phyloP scores from a whole-genome alignment of 2,329 filamentous ascomycete genomes.

The Amesomyces nigricolor region DNA sequence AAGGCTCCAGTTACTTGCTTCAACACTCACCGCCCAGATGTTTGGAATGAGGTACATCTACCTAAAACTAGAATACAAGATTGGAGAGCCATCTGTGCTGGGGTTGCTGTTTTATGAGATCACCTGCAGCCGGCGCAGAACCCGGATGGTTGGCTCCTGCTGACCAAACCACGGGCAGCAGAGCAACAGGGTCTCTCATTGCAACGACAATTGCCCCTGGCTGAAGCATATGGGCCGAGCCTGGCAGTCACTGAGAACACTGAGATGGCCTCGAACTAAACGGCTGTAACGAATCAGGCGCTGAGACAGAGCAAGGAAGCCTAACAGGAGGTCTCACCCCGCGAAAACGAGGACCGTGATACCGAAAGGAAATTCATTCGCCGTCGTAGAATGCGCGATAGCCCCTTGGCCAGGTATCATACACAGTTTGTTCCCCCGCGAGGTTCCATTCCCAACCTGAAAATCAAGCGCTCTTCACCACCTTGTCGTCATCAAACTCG shows the following conservation, averaged over 20 bases:
- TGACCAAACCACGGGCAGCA: too few relatives aligned
- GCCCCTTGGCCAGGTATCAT: conserved; percentile 24
- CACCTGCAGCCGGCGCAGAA: too few relatives aligned
- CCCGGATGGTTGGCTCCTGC: too few relatives aligned
- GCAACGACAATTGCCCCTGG: too few relatives aligned
- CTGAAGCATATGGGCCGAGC: too few relatives aligned
- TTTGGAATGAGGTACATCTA: too few relatives aligned
- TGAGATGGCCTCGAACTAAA: too few relatives aligned
- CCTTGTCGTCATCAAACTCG: conserved; percentile 76
- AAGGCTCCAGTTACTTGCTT: background rate
- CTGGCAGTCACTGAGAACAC: too few relatives aligned
- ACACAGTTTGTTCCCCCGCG: conserved; percentile 19
- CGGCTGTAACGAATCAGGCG: conserved; percentile 11
- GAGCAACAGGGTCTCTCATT: too few relatives aligned
- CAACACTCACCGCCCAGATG: background rate
- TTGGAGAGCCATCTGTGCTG: too few relatives aligned
- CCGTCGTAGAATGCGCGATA: conserved; percentile 9
- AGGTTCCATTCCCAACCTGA: conserved; percentile 4
- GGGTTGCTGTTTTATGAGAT: too few relatives aligned
- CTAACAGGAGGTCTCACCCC: background rate
- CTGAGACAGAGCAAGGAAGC: conserved; percentile 9
- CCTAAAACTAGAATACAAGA: too few relatives aligned
- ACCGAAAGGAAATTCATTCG: conserved; percentile 1
- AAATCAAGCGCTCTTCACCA: conserved; percentile 55
- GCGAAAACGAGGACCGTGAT: conserved; percentile 6